Evolutionary conservation across 441 rosid species (phyloP).

Genomic region (Erodium moschatum): DNA sequence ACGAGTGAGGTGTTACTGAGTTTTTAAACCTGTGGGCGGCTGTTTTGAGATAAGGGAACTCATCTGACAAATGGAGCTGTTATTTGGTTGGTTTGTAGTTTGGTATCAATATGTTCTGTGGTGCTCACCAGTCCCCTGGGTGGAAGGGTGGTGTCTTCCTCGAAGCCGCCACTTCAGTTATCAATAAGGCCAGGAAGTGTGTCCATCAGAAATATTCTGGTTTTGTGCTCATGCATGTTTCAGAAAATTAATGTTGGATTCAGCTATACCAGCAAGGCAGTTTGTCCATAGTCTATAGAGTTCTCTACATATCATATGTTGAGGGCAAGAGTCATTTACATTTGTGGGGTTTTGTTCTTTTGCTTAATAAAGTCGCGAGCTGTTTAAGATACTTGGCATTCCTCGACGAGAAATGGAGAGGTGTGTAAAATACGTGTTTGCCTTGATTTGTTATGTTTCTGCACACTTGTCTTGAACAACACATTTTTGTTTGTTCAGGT

Average conservation of each 20-base stretch:
- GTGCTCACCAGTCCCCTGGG: constrained; percentile 18
- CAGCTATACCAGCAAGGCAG: constrained; percentile 28
- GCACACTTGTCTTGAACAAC: background rate
- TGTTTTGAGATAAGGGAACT: constrained; percentile 28
- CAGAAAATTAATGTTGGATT: constrained; percentile 33
- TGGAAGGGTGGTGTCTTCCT: constrained; percentile 22
- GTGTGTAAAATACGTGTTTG: constrained; percentile 29
- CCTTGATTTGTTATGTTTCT: background rate
- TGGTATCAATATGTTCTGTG: constrained; percentile 38
- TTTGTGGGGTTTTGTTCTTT: constrained; percentile 25
- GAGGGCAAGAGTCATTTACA: constrained; percentile 35
- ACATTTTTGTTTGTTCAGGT: constrained; percentile 32
- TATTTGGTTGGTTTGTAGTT: constrained; percentile 24
- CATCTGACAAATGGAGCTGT: constrained; percentile 26
- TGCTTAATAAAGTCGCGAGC: constrained; percentile 37
- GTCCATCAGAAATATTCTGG: constrained; percentile 30
- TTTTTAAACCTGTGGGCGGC: constrained; percentile 33
- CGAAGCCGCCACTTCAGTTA: constrained; percentile 34
- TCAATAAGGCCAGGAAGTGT: constrained; percentile 48
- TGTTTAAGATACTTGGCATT: constrained; percentile 24
- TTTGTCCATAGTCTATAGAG: constrained; percentile 21
- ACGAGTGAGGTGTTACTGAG: constrained; percentile 23
- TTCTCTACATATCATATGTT: constrained; percentile 27
- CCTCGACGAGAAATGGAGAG: constrained; percentile 64
- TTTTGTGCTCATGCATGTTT: constrained; percentile 23